These are phyloP conservation scores for Lipomyces sp. DNA, from an alignment of 805 yeast species.

Conservation along the genomic window DNA sequence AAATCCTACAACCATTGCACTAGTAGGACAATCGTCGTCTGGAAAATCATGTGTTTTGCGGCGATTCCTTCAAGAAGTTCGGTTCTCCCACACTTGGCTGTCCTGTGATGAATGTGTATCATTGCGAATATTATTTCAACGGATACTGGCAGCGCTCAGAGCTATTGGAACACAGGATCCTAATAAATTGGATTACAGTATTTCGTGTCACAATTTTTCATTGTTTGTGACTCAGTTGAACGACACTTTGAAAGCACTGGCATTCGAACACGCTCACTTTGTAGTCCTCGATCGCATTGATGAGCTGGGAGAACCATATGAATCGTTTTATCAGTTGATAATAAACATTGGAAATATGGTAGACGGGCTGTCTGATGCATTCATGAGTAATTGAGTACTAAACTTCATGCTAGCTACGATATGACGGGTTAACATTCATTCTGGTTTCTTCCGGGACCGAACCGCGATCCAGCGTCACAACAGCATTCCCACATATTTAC, in stretches of 20 bases:
- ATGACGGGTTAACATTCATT: slow-evolving; percentile 22
- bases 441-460: slow-evolving; percentile 18
- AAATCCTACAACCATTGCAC: slow-evolving; percentile 22
- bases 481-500: slow-evolving; percentile 26
- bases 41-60: slow-evolving; percentile 25
- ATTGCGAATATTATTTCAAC: slow-evolving; percentile 22
- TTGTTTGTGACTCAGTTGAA: slow-evolving; percentile 21
- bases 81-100: slow-evolving; percentile 25
- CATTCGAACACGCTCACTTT: slow-evolving; percentile 13
- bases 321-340: slow-evolving; percentile 18
- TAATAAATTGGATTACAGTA: slow-evolving; percentile 5
- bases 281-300: slow-evolving; percentile 32
- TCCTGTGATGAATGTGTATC: slow-evolving; percentile 31
- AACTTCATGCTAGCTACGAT: slow-evolving; percentile 2
- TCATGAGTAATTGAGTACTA: not conserved
- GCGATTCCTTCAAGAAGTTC: slow-evolving; percentile 15
- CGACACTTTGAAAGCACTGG: slow-evolving; percentile 5
- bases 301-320: slow-evolving; percentile 20
- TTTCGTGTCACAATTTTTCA: slow-evolving; percentile 14
- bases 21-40: slow-evolving; percentile 23
- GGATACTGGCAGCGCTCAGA: slow-evolving; percentile 20
- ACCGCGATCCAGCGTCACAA: slow-evolving; percentile 18
- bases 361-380: not conserved
- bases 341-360: slow-evolving; percentile 22
- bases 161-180: not conserved